Evolutionary conservation across 2,329 filamentous ascomycete genomes (phyloP), one percentile per base, ranked within the genome.

Genomic region (Colletotrichum sp.): DNA sequence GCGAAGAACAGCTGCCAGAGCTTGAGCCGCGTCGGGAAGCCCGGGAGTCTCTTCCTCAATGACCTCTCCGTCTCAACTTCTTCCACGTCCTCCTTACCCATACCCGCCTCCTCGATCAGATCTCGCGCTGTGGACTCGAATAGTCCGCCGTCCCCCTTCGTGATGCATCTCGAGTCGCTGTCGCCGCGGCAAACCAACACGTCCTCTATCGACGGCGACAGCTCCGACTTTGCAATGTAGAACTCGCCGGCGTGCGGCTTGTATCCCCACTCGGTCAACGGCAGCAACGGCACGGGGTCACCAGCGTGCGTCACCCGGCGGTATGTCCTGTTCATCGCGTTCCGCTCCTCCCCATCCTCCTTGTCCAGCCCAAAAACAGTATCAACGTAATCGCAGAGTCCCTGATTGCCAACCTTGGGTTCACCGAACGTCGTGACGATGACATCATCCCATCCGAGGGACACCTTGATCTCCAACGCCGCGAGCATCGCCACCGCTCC

Each of bases 1-100:
- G 96, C 95, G 84, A 98, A 98, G 82, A 99, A 93, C 9, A 98
- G 87, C 85, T 98, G 92, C 95, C 96, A 98, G n/a, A 98, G 90
- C 83, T 94, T 95, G 80, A 96, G 83, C 84, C 90, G 84, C 81
- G 79, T 90, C 82, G 80, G 93, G 84, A 87, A 91, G 88, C 85
- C 93, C 16, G 93, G 72, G 9, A 76, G 70, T 39, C 72, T 68
- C 44, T 72, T 92, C 36, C n/a, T 32, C 1, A 93, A 88, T 18
- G 89, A 84, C 76, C 78, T 76, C 60, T 26, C 62, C 24, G n/a
- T 18, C 21, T 64, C 60, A 6, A 13, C 8, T 1, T 34, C 69
- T 1, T 34, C 69, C 9, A 15, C 66, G 13, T 34, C 21, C 6
- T 12, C 36, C 18, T 49, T n/a, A 5, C 10, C 15, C 28, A 49